phyloP scores from a whole-genome alignment of 345 rosid species.

The Eucalyptus paniculata region DNA sequence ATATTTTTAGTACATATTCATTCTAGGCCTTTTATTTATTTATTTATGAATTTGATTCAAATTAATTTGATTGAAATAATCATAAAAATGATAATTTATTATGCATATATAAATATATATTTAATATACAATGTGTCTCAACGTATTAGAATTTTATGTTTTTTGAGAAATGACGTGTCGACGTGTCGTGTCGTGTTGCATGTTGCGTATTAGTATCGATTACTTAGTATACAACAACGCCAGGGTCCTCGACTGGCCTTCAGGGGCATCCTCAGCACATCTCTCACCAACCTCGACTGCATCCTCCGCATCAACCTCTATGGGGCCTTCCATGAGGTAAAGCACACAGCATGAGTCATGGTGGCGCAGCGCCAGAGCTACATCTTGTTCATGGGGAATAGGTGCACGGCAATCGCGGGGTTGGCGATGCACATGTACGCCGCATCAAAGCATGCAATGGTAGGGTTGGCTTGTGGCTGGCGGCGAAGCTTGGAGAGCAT shows the following conservation, averaged over 20 bases:
- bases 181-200: too few species aligned
- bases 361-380: neutral
- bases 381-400: neutral
- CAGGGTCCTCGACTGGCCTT: neutral
- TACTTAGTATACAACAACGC: neutral
- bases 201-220: too few species aligned
- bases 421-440: neutral
- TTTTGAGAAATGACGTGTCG: too few species aligned
- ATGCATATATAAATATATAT: too few species aligned
- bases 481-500: neutral
- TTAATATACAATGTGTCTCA: too few species aligned
- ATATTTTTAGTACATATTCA: too few species aligned
- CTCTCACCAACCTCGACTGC: neutral
- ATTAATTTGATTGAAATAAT: too few species aligned
- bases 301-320: neutral
- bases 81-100: too few species aligned
- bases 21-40: too few species aligned
- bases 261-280: too few species aligned
- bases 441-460: conserved; percentile 2
- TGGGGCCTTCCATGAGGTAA: neutral
- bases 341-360: neutral
- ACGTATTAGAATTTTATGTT: too few species aligned
- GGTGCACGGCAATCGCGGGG: neutral
- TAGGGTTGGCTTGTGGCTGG: neutral
- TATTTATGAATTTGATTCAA: too few species aligned